phyloP scores from a whole-genome alignment of 1,284 basidiomycete species.

The Sanghuangporus weigelae region DNA sequence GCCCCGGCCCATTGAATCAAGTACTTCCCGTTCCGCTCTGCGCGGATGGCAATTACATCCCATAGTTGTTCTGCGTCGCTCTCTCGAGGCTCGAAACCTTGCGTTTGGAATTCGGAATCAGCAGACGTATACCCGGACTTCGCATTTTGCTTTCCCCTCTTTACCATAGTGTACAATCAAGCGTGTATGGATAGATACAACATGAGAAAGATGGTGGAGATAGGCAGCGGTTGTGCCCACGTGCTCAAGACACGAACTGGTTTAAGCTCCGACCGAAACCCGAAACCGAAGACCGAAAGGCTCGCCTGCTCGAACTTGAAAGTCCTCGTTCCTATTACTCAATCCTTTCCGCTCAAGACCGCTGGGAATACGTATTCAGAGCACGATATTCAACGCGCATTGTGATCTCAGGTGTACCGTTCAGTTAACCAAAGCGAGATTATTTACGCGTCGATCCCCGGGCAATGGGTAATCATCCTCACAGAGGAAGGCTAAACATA shows the following conservation, averaged over 20 bases:
- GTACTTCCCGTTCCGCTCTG: constrained; percentile 4
- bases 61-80: constrained; percentile 12
- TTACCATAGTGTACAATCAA: too few relatives aligned
- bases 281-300: too few relatives aligned
- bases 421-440: too few relatives aligned
- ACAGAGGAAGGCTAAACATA: too few relatives aligned
- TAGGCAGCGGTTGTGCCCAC: neutral
- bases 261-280: neutral
- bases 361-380: too few relatives aligned
- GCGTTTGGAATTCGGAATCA: constrained; percentile 5
- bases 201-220: neutral
- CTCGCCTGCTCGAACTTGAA: too few relatives aligned
- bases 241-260: neutral
- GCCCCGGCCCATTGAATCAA: constrained; percentile 14
- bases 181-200: neutral
- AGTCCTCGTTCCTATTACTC: too few relatives aligned
- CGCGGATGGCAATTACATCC: constrained; percentile 9
- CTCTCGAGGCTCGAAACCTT: constrained; percentile 11
- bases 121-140: neutral
- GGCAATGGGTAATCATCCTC: too few relatives aligned
- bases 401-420: too few relatives aligned
- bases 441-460: too few relatives aligned
- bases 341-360: too few relatives aligned
- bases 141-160: neutral
- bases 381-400: too few relatives aligned